A percentile compares a stretch with the other conserved stretches of the same genome.
Evolutionary conservation across 306 rosid species (phyloP).

Genomic region (Prunus campanulata): DNA sequence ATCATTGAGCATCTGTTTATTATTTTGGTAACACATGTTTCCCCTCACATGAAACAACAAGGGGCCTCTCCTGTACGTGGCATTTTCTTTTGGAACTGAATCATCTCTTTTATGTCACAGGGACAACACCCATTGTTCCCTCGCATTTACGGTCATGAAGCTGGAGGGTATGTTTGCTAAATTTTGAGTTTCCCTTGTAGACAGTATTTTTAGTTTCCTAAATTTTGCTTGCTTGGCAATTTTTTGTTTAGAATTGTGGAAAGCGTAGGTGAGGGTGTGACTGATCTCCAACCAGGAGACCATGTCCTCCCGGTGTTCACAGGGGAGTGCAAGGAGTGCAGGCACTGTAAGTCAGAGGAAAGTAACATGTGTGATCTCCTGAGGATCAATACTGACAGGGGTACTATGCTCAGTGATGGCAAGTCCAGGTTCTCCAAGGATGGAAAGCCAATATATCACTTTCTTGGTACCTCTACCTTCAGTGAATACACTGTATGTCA

Average conservation of each 20-base stretch:
- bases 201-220: too few species aligned
- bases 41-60: too few species aligned
- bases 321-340: constrained; percentile 86
- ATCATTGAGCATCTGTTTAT: not conserved
- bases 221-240: not conserved
- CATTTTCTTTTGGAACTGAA: not conserved
- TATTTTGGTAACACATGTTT: not conserved
- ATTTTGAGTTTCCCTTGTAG: not conserved
- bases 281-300: constrained; percentile 70
- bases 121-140: constrained; percentile 85
- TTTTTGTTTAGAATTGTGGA: constrained; percentile 47
- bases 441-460: constrained; percentile 76
- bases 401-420: constrained; percentile 64
- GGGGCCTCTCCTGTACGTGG: too few species aligned
- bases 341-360: constrained; percentile 78
- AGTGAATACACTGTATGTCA: constrained; percentile 83
- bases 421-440: constrained; percentile 64
- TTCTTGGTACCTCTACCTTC: constrained; percentile 86
- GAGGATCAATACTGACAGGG: constrained; percentile 83
- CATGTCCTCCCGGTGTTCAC: constrained; percentile 93
- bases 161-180: constrained; percentile 62
- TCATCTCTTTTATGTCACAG: constrained; percentile 34
- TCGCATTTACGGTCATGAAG: constrained; percentile 94
- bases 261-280: constrained; percentile 90
- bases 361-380: constrained; percentile 95